Conservation (phyloP, 495 filamentous ascomycete species). For the Parathielavia hyrcaniae region DNA sequence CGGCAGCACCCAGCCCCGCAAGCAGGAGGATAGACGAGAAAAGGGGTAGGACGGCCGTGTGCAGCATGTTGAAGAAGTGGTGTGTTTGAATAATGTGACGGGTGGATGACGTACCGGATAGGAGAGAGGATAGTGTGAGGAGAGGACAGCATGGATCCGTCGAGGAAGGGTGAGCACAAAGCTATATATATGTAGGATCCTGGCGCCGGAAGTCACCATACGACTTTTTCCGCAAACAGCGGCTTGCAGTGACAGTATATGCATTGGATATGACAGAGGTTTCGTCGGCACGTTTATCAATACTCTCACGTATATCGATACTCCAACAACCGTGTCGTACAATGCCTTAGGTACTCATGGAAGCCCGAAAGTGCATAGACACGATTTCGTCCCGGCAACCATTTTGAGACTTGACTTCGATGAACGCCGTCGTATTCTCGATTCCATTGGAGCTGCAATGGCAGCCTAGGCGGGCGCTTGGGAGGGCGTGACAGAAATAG, state of each 20-base stretch:
- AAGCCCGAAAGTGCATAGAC: too few relatives aligned
- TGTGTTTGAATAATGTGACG: too few relatives aligned
- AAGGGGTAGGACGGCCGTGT: slow-evolving; percentile 9
- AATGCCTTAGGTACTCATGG: too few relatives aligned
- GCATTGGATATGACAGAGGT: too few relatives aligned
- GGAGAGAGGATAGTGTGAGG: too few relatives aligned
- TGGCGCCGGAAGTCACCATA: neutral
- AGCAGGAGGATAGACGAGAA: slow-evolving; percentile 17
- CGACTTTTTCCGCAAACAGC: neutral
- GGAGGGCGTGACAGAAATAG: neutral
- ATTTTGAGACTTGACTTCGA: neutral
- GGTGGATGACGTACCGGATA: too few relatives aligned
- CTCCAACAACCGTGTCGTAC: too few relatives aligned
- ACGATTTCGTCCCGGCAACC: neutral
- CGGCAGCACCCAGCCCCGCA: slow-evolving; percentile 14
- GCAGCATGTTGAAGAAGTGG: slow-evolving; percentile 1
- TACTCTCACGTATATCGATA: too few relatives aligned
- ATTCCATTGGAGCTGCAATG: neutral
- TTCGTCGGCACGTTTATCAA: too few relatives aligned
- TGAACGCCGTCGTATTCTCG: neutral
- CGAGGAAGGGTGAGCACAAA: slow-evolving; percentile 8
- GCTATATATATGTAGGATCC: slow-evolving; percentile 7
- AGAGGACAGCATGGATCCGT: neutral
- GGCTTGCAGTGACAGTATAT: neutral
- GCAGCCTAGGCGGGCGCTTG: slow-evolving; percentile 12